Evolutionary conservation across 768 basidiomycete genomes (phyloP).

Genomic region (Phanerochaete carnosa): DNA sequence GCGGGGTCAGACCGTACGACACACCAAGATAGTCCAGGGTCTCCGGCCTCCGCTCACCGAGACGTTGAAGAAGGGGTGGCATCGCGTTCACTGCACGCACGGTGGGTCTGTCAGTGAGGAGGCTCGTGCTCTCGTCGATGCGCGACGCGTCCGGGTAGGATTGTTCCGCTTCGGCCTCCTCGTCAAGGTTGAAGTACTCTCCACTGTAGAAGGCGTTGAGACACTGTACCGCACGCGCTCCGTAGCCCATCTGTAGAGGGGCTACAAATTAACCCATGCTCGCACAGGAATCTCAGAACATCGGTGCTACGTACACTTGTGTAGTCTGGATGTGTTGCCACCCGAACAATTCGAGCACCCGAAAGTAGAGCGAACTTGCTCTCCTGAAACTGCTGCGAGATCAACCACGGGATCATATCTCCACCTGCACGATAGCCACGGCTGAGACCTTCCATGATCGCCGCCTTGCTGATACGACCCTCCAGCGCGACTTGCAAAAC

Average conservation of each 20-base stretch:
- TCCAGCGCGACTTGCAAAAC: slow-evolving; percentile 96
- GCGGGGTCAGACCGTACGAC: slow-evolving; percentile 90
- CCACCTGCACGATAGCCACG: slow-evolving; percentile 86
- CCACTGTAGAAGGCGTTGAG: slow-evolving; percentile 92
- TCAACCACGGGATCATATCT: slow-evolving; percentile 97
- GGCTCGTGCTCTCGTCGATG: slow-evolving; percentile 44
- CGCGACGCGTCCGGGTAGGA: slow-evolving; percentile 57
- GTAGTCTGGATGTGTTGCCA: slow-evolving; percentile 96
- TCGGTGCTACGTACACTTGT: slow-evolving; percentile 52
- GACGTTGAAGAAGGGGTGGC: slow-evolving; percentile 89
- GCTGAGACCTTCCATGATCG: slow-evolving; percentile 81
- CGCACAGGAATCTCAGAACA: not conserved
- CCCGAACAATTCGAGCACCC: slow-evolving; percentile 87
- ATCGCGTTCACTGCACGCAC: slow-evolving; percentile 73
- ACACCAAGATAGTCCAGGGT: slow-evolving; percentile 92
- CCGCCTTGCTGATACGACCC: slow-evolving; percentile 83
- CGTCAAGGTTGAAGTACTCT: slow-evolving; percentile 86
- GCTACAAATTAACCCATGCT: not conserved
- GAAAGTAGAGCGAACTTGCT: slow-evolving; percentile 88
- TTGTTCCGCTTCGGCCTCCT: slow-evolving; percentile 48
- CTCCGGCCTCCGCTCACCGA: slow-evolving; percentile 89
- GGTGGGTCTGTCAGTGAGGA: slow-evolving; percentile 77
- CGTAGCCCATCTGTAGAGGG: slow-evolving; percentile 86
- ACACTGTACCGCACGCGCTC: slow-evolving; percentile 80
- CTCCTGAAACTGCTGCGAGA: slow-evolving; percentile 95